Evolutionary conservation across 345 rosid species (phyloP).

Genomic region (Syzygium oleosum): DNA sequence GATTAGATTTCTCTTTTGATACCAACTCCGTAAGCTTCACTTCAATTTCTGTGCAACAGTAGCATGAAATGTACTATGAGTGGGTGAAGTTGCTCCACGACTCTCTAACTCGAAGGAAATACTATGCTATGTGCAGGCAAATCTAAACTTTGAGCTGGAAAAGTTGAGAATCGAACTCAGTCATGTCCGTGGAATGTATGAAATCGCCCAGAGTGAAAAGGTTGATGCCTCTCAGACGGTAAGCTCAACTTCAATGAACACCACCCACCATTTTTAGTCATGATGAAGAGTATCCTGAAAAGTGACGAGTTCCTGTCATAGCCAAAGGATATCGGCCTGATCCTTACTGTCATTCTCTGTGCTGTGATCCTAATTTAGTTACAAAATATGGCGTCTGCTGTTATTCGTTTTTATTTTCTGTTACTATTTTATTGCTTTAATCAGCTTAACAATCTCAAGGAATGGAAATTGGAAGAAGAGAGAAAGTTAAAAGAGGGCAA

Average conservation of each 20-base stretch:
- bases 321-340: not conserved
- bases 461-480: conserved; percentile 43
- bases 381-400: not conserved
- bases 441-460: conserved; percentile 43
- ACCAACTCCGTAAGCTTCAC: not conserved
- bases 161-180: conserved; percentile 76
- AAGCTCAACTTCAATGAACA: not conserved
- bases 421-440: not conserved
- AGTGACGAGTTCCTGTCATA: not conserved
- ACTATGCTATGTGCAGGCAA: conserved; percentile 27
- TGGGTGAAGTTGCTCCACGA: not conserved
- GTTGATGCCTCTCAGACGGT: conserved; percentile 77
- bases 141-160: conserved; percentile 67
- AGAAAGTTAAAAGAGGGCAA: conserved; percentile 39
- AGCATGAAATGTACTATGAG: not conserved
- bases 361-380: not conserved
- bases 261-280: not conserved
- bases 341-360: not conserved
- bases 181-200: conserved; percentile 67
- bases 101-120: not conserved
- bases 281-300: not conserved
- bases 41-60: not conserved
- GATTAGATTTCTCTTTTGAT: not conserved
- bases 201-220: conserved; percentile 63
- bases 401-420: not conserved